Evolutionary conservation across 768 basidiomycete species (phyloP).

Genomic region (Boletus sp.): DNA sequence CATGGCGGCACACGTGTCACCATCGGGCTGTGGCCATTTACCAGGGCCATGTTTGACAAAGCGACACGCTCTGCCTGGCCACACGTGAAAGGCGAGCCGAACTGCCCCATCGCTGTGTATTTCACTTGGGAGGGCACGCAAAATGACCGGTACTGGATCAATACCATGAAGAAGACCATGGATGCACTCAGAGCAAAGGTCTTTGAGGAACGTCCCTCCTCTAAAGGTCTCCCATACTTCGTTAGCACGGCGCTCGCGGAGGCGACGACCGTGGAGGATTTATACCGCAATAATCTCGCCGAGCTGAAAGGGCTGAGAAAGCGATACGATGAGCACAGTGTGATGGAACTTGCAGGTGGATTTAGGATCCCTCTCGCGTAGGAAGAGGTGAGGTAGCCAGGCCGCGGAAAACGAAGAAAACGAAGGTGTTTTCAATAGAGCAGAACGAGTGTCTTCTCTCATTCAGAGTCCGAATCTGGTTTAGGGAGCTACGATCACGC

Average conservation of each 20-base stretch:
- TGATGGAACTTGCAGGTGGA: not conserved
- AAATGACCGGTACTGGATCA: slow-evolving; percentile 13
- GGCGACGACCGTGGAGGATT: slow-evolving; percentile 1
- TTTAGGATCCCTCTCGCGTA: slow-evolving; percentile 9
- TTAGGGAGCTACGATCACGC: too few relatives aligned
- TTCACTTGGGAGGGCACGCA: slow-evolving; percentile 11
- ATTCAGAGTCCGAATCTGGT: too few relatives aligned
- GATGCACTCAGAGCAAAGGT: slow-evolving; percentile 3
- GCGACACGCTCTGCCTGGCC: slow-evolving; percentile 14
- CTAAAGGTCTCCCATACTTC: slow-evolving; percentile 5
- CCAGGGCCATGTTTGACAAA: slow-evolving; percentile 14
- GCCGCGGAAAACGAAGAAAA: not conserved
- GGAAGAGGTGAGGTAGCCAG: not conserved
- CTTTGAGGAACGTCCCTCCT: not conserved
- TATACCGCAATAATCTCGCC: slow-evolving; percentile 7
- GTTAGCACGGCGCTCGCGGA: slow-evolving; percentile 8
- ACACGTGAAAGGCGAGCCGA: slow-evolving; percentile 7
- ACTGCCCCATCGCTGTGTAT: slow-evolving; percentile 12
- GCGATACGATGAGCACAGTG: not conserved
- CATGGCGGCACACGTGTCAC: slow-evolving; percentile 7
- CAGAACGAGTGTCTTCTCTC: too few relatives aligned
- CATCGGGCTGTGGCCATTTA: slow-evolving; percentile 17
- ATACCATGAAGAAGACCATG: slow-evolving; percentile 4
- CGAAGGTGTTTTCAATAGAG: too few relatives aligned
- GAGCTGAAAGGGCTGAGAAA: not conserved